Evolutionary conservation across 805 yeast species (phyloP), one percentile per base, ranked within the genome.

Genomic region (Priceomyces melissophilus): DNA sequence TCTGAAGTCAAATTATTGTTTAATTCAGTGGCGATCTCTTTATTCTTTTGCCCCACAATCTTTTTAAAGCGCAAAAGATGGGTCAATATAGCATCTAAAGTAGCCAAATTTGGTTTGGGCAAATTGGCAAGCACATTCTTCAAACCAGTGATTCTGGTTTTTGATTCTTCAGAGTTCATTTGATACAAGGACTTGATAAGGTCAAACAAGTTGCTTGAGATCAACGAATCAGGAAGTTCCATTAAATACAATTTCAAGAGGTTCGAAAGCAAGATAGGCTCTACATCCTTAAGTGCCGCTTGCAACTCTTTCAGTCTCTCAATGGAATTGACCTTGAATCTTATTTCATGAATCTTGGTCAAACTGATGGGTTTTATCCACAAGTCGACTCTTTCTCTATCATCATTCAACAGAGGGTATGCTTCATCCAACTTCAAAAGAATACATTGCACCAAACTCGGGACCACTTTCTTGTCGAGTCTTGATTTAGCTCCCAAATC

Each of bases 141-240:
- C 38, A 87, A 61, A 0, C 89, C 88, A 36, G 69, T 73, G 10
- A 83, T 63, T 42, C 95, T 70, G 13, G 65, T 50, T 48, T 27
- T 73, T 67, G 53, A 72, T 75, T 53, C 78, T 30, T 42, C 39
- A 23, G 58, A 61, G 28, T 49, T 51, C 8, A 52, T 44, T 35
- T 48, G 47, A 58, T 87, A 88, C 37, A 88, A 69, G 2, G 85
- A 76, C 57, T 79, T 81, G 49, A 87, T 69, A 30, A 83, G 65
- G 49, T 85, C 93, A 55, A 81, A 84, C 44, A 76, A 67, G 35
- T 76, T 77, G 42, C 74, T 67, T 1, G 91, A 81, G 3, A 88
- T 74, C 32, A 87, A 58, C 2, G 93, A 82, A 46, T 82, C 87
- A 0, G 96, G 96, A 35, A 87, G 69, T 57, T 88, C 96, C 56